Conservation (phyloP, 2,329 filamentous ascomycete genomes). For the Plenodomus tracheiphilus region DNA sequence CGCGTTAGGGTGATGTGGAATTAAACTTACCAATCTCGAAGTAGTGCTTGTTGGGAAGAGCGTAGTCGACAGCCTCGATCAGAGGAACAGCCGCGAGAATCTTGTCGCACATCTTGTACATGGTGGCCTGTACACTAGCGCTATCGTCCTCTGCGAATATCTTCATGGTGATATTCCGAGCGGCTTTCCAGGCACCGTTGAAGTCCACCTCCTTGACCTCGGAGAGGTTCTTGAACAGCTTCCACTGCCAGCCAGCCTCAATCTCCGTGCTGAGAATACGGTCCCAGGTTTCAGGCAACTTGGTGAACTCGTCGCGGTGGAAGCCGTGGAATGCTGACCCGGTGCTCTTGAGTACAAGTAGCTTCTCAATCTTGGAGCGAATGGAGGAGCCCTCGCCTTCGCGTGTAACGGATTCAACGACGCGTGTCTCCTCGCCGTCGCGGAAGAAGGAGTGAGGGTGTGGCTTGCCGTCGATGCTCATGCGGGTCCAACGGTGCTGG, state of each 20-base stretch:
- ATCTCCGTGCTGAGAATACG: slow-evolving; percentile 94
- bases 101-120: slow-evolving; percentile 97
- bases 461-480: slow-evolving; percentile 82
- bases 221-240: slow-evolving; percentile 65
- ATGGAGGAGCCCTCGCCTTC: slow-evolving; percentile 71
- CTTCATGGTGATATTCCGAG: slow-evolving; percentile 84
- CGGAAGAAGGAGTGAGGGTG: slow-evolving; percentile 95
- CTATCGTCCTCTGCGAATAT: slow-evolving; percentile 89
- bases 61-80: slow-evolving; percentile 75
- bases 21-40: slow-evolving; percentile 83
- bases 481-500: slow-evolving; percentile 89
- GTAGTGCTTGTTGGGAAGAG: slow-evolving; percentile 97
- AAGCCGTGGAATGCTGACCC: slow-evolving; percentile 96
- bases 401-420: slow-evolving; percentile 73
- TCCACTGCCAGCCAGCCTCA: slow-evolving; percentile 85
- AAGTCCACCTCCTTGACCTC: slow-evolving; percentile 73
- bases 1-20: not conserved
- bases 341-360: slow-evolving; percentile 94
- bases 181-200: slow-evolving; percentile 75
- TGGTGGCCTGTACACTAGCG: slow-evolving; percentile 92
- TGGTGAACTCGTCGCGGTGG: slow-evolving; percentile 90
- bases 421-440: slow-evolving; percentile 85
- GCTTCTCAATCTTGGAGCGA: slow-evolving; percentile 74
- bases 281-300: slow-evolving; percentile 87
- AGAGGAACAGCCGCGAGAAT: slow-evolving; percentile 77